These are phyloP conservation scores for Penicillium alfredii DNA, from an alignment of 495 filamentous ascomycete genomes.

Conservation along the genomic window DNA sequence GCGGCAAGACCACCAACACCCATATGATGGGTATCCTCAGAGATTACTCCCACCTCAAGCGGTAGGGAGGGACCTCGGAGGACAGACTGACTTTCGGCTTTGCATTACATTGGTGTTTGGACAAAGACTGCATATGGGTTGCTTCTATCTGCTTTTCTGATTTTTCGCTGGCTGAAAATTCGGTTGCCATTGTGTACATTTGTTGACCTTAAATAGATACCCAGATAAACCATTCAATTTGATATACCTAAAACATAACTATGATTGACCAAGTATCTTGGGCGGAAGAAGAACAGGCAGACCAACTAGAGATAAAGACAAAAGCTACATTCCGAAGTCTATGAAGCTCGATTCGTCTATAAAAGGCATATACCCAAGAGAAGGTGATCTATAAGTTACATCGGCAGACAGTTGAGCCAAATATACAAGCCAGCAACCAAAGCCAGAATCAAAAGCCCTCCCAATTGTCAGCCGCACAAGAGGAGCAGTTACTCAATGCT, in stretches of 20 bases:
- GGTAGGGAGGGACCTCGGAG: conserved; percentile 23
- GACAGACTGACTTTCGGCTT: no score
- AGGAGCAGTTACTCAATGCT: no score
- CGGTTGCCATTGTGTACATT: no score
- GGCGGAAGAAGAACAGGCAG: no score
- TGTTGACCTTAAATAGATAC: conserved; percentile 26
- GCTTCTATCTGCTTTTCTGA: no score
- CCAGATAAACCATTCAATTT: conserved; percentile 16
- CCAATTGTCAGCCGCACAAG: no score
- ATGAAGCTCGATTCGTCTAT: conserved; percentile 17
- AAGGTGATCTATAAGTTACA: conserved; percentile 17
- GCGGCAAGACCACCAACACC: conserved; percentile 82
- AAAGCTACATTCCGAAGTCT: no score
- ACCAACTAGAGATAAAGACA: no score
- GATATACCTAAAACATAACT: no score
- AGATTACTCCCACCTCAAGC: conserved; percentile 68
- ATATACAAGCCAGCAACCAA: conserved; percentile 7
- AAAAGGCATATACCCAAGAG: conserved; percentile 17
- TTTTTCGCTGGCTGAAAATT: no score
- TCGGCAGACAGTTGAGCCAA: conserved; percentile 12
- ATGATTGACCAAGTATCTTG: no score
- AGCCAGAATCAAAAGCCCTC: conserved; percentile 1
- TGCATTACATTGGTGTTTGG: conserved; percentile 24
- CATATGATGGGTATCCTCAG: conserved; percentile 87
- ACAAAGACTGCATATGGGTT: neutral